Evolutionary conservation across 306 rosid species (phyloP).

Genomic region (Prunus dulcis): DNA sequence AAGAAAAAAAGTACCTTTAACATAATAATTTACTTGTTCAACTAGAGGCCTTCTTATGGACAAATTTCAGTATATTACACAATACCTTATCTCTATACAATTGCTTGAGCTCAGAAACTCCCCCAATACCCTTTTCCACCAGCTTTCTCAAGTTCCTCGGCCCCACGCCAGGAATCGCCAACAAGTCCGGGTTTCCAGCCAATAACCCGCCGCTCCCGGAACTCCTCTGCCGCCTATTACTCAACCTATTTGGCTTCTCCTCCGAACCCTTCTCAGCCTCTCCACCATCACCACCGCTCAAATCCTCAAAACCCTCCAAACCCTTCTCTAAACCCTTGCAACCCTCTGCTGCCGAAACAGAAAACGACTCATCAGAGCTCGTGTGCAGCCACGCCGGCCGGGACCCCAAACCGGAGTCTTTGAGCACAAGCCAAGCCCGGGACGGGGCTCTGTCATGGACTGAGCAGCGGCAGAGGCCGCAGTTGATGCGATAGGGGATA

Average conservation of each 20-base stretch:
- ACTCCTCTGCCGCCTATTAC: conserved; percentile 53
- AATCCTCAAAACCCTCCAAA: not conserved
- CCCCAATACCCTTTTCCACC: conserved; percentile 77
- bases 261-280: conserved; percentile 23
- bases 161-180: conserved; percentile 93
- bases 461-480: conserved; percentile 33
- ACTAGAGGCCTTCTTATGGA: not conserved
- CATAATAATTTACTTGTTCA: not conserved
- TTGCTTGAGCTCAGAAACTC: conserved; percentile 84
- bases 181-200: conserved; percentile 70
- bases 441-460: conserved; percentile 18
- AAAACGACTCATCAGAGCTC: conserved; percentile 28
- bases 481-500: conserved; percentile 15
- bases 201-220: conserved; percentile 28
- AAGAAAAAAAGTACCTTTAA: not conserved
- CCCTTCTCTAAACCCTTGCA: conserved; percentile 11
- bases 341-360: conserved; percentile 27
- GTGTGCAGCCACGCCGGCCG: conserved; percentile 43
- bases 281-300: conserved; percentile 9
- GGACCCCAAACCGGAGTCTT: conserved; percentile 28
- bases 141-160: conserved; percentile 88
- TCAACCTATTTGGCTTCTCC: conserved; percentile 35
- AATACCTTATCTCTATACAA: conserved; percentile 85
- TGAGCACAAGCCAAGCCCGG: conserved; percentile 45
- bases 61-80: not conserved